phyloP scores from a whole-genome alignment of 768 basidiomycete genomes.

The Holtermannia corniformis region DNA sequence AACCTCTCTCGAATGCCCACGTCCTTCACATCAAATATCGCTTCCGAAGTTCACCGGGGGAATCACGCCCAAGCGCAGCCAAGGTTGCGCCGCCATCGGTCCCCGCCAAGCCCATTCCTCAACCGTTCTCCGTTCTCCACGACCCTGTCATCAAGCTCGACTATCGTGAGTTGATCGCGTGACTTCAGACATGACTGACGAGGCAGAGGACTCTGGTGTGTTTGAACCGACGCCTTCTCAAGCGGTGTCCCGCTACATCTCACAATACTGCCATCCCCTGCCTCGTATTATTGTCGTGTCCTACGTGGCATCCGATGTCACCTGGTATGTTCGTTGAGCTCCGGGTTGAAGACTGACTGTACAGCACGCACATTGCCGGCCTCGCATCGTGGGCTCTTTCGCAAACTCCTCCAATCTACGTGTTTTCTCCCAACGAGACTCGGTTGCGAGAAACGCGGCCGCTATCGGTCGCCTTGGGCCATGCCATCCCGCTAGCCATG shows the following conservation, averaged over 20 bases:
- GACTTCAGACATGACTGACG: background rate
- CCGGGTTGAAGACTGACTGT: background rate
- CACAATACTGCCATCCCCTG: conserved; percentile 29
- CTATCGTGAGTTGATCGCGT: conserved; percentile 27
- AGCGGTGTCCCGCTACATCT: conserved; percentile 35
- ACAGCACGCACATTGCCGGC: conserved; percentile 31
- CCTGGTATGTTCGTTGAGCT: conserved; percentile 20
- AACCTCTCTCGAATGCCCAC: conserved; percentile 25
- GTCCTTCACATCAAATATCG: conserved; percentile 39
- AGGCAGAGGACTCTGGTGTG: conserved; percentile 28
- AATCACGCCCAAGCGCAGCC: conserved; percentile 15
- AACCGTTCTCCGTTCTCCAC: conserved; percentile 33
- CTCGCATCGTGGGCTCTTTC: conserved; percentile 31
- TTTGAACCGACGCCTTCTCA: conserved; percentile 35
- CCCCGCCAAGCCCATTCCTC: conserved; percentile 28
- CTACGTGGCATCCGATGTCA: conserved; percentile 30
- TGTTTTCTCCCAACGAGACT: conserved; percentile 36
- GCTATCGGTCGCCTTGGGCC: conserved; percentile 20
- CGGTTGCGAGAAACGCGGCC: conserved; percentile 25
- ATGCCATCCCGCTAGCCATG: conserved; percentile 38
- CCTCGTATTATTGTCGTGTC: conserved; percentile 37
- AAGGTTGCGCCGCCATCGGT: conserved; percentile 11
- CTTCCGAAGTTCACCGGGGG: conserved; percentile 19
- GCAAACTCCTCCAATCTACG: conserved; percentile 22
- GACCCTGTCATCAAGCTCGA: conserved; percentile 39